Evolutionary conservation across 768 basidiomycete genomes (phyloP).

Genomic region (Amanita fuliginea): DNA sequence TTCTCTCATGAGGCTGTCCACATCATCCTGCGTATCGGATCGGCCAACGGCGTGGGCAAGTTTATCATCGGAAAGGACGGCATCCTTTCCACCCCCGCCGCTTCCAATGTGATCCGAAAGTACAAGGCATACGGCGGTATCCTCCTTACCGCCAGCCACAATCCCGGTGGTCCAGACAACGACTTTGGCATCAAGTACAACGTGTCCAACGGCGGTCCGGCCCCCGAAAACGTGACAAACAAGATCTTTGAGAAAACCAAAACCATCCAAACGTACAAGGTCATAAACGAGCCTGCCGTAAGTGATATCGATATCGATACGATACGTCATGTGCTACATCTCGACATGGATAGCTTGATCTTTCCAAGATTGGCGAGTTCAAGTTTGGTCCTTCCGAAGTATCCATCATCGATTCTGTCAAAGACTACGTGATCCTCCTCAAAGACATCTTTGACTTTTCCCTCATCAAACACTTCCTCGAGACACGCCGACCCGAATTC

Average conservation of each 20-base stretch:
- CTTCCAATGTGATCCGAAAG: conserved; percentile 90
- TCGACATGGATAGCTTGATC: conserved; percentile 48
- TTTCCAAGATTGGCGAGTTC: conserved; percentile 71
- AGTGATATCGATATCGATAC: conserved; percentile 14
- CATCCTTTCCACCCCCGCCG: conserved; percentile 95
- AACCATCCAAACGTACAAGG: conserved; percentile 75
- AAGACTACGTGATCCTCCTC: conserved; percentile 77
- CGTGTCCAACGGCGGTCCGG: conserved; percentile 93
- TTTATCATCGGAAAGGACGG: conserved; percentile 87
- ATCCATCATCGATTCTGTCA: conserved; percentile 88
- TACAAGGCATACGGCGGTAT: conserved; percentile 97
- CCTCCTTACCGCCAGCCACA: conserved; percentile 93
- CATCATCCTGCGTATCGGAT: conserved; percentile 86
- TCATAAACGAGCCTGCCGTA: conserved; percentile 68
- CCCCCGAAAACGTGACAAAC: conserved; percentile 93
- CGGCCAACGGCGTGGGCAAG: conserved; percentile 86
- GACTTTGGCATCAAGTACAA: conserved; percentile 99
- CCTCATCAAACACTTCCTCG: conserved; percentile 83
- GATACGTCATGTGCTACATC: background rate
- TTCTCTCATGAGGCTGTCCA: conserved; percentile 81
- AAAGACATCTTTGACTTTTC: conserved; percentile 90
- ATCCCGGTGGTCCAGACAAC: conserved; percentile 95
- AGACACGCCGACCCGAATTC: conserved; percentile 54
- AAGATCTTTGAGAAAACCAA: conserved; percentile 90
- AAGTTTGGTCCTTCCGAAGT: conserved; percentile 78